Evolutionary conservation across 495 filamentous ascomycete genomes (phyloP).

Genomic region (Talaromyces proteolyticus): DNA sequence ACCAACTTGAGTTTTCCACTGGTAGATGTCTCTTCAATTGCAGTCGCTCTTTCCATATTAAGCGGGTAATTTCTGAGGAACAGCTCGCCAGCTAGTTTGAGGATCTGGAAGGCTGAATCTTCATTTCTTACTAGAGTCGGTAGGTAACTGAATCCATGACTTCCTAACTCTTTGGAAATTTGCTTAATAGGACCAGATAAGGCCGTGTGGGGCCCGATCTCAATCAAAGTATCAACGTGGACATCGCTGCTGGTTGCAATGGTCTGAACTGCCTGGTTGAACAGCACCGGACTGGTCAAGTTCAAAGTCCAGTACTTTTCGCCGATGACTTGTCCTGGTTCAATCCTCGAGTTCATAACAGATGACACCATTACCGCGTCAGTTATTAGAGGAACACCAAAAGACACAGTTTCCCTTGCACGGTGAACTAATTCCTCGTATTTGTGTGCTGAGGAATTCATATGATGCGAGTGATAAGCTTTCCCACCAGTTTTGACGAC

Average conservation of each 20-base stretch:
- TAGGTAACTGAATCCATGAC: slow-evolving; percentile 10
- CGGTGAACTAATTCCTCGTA: slow-evolving; percentile 1
- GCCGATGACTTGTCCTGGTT: background rate
- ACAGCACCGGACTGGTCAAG: slow-evolving; percentile 22
- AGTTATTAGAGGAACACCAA: background rate
- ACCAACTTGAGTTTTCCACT: background rate
- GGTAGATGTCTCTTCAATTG: background rate
- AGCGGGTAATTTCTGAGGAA: slow-evolving; percentile 8
- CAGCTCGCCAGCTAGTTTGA: slow-evolving; percentile 12
- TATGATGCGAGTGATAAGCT: slow-evolving; percentile 57
- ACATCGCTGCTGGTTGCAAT: slow-evolving; percentile 1
- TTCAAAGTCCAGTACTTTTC: slow-evolving; percentile 27
- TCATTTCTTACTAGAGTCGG: slow-evolving; percentile 14
- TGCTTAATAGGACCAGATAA: slow-evolving; percentile 22
- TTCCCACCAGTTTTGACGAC: slow-evolving; percentile 39
- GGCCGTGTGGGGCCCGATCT: slow-evolving; percentile 25
- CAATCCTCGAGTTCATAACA: background rate
- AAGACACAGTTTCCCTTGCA: background rate
- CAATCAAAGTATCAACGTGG: slow-evolving; percentile 16
- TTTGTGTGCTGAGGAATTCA: slow-evolving; percentile 17
- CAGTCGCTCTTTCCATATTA: slow-evolving; percentile 7
- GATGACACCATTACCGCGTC: background rate
- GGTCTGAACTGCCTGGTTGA: slow-evolving; percentile 17
- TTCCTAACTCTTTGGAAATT: slow-evolving; percentile 10
- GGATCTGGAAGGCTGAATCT: background rate